A percentile compares a stretch with the other conserved stretches of the same genome.
Evolutionary conservation across 1,284 basidiomycete species (phyloP).

Genomic region (Melampsora americana): DNA sequence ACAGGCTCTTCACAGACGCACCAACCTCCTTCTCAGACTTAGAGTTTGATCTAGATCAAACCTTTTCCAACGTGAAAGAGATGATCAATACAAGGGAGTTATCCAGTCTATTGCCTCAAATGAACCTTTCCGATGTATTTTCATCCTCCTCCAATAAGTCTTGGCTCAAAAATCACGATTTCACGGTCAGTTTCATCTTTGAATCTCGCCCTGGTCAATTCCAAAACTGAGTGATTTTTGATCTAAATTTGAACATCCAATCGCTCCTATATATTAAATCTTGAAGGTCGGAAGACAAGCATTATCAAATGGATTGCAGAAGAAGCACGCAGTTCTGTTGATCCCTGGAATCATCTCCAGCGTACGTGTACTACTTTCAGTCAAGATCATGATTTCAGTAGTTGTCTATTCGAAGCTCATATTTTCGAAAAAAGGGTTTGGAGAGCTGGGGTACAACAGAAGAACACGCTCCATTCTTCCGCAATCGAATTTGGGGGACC

Average conservation of each 20-base stretch:
- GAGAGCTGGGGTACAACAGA: conserved; percentile 81
- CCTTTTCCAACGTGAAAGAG: conserved; percentile 33
- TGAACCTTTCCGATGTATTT: conserved; percentile 40
- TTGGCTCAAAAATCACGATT: conserved; percentile 72
- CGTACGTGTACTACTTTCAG: conserved; percentile 62
- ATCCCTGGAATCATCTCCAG: conserved; percentile 57
- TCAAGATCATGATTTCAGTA: conserved; percentile 3
- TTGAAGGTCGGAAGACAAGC: conserved; percentile 68
- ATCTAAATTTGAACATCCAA: neutral
- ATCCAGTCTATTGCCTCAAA: conserved; percentile 27
- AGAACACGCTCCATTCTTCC: conserved; percentile 73
- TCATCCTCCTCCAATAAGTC: conserved; percentile 20
- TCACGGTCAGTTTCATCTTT: conserved; percentile 54
- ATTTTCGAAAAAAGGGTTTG: conserved; percentile 57
- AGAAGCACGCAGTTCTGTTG: conserved; percentile 67
- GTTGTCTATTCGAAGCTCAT: neutral
- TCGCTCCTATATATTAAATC: neutral
- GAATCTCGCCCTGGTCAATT: too few relatives aligned
- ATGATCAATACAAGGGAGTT: conserved; percentile 19
- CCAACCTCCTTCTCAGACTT: conserved; percentile 29
- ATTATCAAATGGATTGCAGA: conserved; percentile 65
- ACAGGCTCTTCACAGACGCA: conserved; percentile 35
- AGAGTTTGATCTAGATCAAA: conserved; percentile 42
- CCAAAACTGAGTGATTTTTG: neutral
- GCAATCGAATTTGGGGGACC: conserved; percentile 81